Conservation (phyloP, 2,329 filamentous ascomycete species). For the Colletotrichum limetticola region DNA sequence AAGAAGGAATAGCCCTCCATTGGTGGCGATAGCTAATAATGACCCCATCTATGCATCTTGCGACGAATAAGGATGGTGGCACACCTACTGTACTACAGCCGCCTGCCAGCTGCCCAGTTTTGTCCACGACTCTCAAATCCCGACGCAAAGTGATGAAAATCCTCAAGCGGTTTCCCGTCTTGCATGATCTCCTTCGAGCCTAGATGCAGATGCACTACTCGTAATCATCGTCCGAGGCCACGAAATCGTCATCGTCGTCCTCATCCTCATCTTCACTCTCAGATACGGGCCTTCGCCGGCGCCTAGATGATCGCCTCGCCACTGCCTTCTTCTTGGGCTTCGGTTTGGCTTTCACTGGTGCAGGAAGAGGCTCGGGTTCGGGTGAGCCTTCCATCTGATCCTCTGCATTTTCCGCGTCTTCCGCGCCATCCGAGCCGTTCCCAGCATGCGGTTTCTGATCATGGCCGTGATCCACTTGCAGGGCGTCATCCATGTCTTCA, state of each 20-base stretch:
- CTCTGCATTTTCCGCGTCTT: neutral
- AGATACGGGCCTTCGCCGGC: conserved; percentile 9
- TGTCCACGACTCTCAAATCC: neutral
- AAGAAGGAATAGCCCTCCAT: neutral
- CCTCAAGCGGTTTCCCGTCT: neutral
- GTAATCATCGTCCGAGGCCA: conserved; percentile 29
- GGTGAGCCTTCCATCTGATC: neutral
- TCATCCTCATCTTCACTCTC: conserved; percentile 30
- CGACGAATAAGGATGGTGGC: neutral
- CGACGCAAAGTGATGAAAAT: neutral
- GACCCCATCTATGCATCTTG: neutral
- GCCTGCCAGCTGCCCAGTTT: neutral
- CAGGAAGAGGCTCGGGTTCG: conserved; percentile 6
- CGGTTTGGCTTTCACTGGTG: conserved; percentile 22
- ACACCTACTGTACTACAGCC: neutral
- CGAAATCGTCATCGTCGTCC: conserved; percentile 20
- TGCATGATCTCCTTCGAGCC: neutral
- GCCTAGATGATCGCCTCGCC: conserved; percentile 24
- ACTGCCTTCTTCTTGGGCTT: conserved; percentile 19
- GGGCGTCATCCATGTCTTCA: conserved; percentile 44
- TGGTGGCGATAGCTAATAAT: neutral
- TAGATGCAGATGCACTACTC: neutral
- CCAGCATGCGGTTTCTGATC: neutral
- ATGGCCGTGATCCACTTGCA: conserved; percentile 46
- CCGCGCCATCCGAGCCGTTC: neutral